These are phyloP conservation scores for Backusella parvicylindrica DNA, from an alignment of 192 early-diverging fungal species.

Conservation along the genomic window DNA sequence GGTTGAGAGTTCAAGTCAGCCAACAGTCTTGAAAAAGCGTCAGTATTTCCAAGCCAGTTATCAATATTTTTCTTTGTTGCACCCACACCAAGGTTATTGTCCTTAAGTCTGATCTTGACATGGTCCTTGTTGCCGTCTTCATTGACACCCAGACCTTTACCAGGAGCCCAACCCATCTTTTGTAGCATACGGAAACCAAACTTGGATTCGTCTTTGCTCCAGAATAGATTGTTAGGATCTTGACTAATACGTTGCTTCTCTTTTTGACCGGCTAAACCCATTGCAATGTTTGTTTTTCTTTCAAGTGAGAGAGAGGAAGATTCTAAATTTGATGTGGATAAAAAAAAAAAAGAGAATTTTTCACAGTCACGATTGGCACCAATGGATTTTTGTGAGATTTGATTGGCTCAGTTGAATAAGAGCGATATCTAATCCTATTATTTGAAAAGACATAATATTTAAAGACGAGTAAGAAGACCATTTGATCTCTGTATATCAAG, in stretches of 20 bases:
- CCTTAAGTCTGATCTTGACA: slow-evolving; percentile 84
- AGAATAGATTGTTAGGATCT: slow-evolving; percentile 91
- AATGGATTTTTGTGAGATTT: background rate
- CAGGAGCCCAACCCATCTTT: slow-evolving; percentile 96
- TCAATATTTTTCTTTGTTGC: slow-evolving; percentile 82
- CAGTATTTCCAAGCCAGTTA: slow-evolving; percentile 94
- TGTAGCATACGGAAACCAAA: slow-evolving; percentile 89
- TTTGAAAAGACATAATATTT: too few relatives aligned
- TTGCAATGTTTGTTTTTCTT: slow-evolving; percentile 21
- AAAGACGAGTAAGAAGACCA: too few relatives aligned
- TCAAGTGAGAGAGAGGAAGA: background rate
- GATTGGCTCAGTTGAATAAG: background rate
- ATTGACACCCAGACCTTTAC: slow-evolving; percentile 88
- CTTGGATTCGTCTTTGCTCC: slow-evolving; percentile 79
- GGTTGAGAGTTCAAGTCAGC: slow-evolving; percentile 69
- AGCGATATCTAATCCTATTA: too few relatives aligned
- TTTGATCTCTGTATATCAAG: too few relatives aligned
- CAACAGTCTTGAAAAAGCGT: slow-evolving; percentile 80
- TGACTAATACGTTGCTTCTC: slow-evolving; percentile 76
- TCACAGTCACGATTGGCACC: background rate
- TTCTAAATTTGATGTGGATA: background rate
- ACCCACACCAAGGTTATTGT: slow-evolving; percentile 87
- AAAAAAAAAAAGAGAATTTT: background rate
- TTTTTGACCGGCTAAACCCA: slow-evolving; percentile 70
- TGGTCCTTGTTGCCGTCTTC: slow-evolving; percentile 83